A percentile compares a stretch with the other conserved stretches of the same genome.
These are phyloP conservation scores for Apiotrichum mycotoxinovorans DNA, from an alignment of 1,284 basidiomycete species.

Conservation along the genomic window DNA sequence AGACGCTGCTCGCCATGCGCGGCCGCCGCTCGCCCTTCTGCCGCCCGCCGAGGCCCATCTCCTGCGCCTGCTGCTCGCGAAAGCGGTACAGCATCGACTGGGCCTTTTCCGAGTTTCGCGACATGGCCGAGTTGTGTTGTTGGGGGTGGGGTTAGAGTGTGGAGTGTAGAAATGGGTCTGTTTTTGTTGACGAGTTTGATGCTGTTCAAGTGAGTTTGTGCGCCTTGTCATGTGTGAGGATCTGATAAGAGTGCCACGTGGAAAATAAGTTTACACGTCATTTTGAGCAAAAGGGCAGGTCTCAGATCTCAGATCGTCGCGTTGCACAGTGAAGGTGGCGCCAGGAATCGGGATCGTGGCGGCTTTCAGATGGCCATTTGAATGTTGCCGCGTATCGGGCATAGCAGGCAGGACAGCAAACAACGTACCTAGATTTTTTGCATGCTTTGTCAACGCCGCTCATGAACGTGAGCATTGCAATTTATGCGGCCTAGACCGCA, in stretches of 20 bases:
- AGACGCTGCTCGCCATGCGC: slow-evolving; percentile 83
- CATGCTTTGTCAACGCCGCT: no score
- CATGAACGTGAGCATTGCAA: no score
- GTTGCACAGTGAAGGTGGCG: no score
- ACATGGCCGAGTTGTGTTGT: slow-evolving; percentile 51
- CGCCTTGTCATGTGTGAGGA: neutral
- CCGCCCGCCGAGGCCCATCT: slow-evolving; percentile 72
- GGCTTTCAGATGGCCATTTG: no score
- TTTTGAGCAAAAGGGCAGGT: no score
- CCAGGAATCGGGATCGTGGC: no score
- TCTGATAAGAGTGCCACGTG: neutral
- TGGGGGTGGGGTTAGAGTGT: neutral
- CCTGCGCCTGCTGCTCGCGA: slow-evolving; percentile 91
- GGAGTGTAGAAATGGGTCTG: neutral
- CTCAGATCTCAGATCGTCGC: no score
- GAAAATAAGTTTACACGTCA: no score
- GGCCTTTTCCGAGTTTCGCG: slow-evolving; percentile 94
- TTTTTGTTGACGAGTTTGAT: neutral
- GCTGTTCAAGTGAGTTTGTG: neutral
- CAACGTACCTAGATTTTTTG: no score
- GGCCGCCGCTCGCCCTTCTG: slow-evolving; percentile 76
- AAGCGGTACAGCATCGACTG: slow-evolving; percentile 99
- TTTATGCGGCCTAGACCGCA: no score
- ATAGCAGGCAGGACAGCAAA: no score
- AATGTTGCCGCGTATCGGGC: no score